Base-by-base conservation (phyloP, 257 asterid species). In the Solanum arcanum region DNA sequence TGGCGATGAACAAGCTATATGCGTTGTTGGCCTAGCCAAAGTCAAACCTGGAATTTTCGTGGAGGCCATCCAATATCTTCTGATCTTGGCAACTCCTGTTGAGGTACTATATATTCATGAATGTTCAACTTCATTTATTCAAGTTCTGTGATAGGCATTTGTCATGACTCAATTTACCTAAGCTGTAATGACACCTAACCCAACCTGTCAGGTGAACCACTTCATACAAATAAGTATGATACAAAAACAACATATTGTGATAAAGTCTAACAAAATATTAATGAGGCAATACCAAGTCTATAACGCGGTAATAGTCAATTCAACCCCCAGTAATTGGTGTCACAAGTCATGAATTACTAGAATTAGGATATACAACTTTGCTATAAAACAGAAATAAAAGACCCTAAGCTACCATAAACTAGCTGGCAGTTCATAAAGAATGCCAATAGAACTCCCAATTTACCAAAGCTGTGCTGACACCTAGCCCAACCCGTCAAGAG, bases 1-100 rank as follows among this genome's bases (percentile, higher is more conserved):
- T 83, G 98, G 93, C 86, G 99, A 95, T 86, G 99, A 95, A 88
- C 99, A 97, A 92, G 98, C 98, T 88, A 97, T 97, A 35, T 97
- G 98, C 86, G 97, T 98, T 66, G 98, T 96, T 90, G 98, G 98
- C 88, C 89, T 97, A 86, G 94, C 97, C 66, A 97, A 96, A 91
- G 92, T 96, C 83, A 96, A 92, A 92, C 93, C 98, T 77, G 98
- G 99, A 41, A 92, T 96, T 85, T 97, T 97, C 89, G 91, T 97
- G 80, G 99, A 97, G 90, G 98, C 99, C 86, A 95, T 97, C 88
- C 98, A 97, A 89, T 91, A 93, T 89, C 95, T 97, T 90, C 90
- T 97, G 89, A 93, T 97, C 88, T 90, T 96, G 94, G 99, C 99
- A 49, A 97, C 99, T 94, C 98, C 99, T 59, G 97, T 91, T 46